Percentiles rank a stretch among this genome's conserved stretches.
phyloP scores from a whole-genome alignment of 306 rosid species.

The Mucuna pruriens region DNA sequence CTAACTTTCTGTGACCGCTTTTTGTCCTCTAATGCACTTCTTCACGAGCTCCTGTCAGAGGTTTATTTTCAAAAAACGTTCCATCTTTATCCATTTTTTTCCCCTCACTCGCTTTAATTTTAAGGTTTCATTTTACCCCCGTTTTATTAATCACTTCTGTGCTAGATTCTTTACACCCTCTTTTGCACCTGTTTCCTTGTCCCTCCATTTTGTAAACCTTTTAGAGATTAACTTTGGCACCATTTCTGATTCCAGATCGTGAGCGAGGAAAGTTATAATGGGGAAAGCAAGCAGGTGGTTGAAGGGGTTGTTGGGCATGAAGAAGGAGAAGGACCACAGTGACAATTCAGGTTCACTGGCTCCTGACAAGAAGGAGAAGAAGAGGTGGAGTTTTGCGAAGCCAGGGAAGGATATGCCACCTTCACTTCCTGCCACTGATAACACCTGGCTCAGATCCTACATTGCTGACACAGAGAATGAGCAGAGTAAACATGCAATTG shows the following conservation, averaged over 20 bases:
- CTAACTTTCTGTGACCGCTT: conserved; percentile 69
- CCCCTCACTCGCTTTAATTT: conserved; percentile 29
- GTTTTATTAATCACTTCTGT: conserved; percentile 58
- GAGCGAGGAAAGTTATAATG: conserved; percentile 43
- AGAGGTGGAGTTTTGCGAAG: conserved; percentile 85
- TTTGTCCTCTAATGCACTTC: conserved; percentile 95
- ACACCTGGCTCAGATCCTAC: conserved; percentile 76
- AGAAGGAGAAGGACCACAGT: conserved; percentile 65
- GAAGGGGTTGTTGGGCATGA: conserved; percentile 84
- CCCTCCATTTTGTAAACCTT: conserved; percentile 32
- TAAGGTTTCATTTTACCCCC: conserved; percentile 40
- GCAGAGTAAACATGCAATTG: conserved; percentile 92
- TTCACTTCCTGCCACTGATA: conserved; percentile 39
- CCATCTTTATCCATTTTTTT: conserved; percentile 49
- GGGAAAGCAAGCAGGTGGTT: conserved; percentile 85
- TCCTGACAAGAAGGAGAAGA: conserved; percentile 65
- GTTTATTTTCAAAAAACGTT: conserved; percentile 49
- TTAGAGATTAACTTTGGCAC: not conserved
- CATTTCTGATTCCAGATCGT: conserved; percentile 39
- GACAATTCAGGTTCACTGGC: conserved; percentile 44
- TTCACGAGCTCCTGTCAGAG: conserved; percentile 99
- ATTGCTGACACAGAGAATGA: conserved; percentile 66
- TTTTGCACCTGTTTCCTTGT: conserved; percentile 33
- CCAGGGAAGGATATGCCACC: conserved; percentile 52
- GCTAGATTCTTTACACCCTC: conserved; percentile 43